These are phyloP conservation scores for Poa pratensis DNA, from an alignment of 176 grass and related monocot species.

Conservation along the genomic window DNA sequence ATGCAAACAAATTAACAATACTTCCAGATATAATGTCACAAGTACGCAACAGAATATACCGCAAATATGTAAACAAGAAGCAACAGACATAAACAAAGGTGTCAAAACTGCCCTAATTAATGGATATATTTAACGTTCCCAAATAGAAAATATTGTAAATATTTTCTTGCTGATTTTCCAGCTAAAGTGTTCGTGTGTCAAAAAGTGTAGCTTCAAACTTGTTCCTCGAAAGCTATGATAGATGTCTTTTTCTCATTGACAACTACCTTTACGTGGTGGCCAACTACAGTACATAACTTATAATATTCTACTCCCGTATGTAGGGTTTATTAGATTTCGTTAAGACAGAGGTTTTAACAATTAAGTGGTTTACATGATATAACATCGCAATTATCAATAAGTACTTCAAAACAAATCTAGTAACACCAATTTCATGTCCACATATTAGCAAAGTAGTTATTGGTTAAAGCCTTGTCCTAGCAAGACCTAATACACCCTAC, in stretches of 20 bases:
- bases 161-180: conserved; percentile 5
- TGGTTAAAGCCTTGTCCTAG: too few species aligned
- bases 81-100: background rate
- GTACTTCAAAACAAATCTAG: too few species aligned
- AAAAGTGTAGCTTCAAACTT: background rate
- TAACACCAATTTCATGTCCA: too few species aligned
- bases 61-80: background rate
- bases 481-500: too few species aligned
- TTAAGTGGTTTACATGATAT: too few species aligned
- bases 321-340: too few species aligned
- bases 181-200: background rate
- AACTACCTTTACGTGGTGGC: background rate
- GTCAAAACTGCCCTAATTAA: background rate
- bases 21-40: background rate
- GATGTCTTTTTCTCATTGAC: background rate
- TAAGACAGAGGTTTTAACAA: too few species aligned
- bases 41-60: background rate
- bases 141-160: background rate
- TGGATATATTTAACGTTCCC: background rate
- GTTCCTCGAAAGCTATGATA: background rate
- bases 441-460: too few species aligned
- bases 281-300: background rate
- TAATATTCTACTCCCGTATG: background rate
- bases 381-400: too few species aligned
- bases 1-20: background rate